Base-by-base conservation (phyloP, 441 rosid species). In the Rhodomyrtus psidioides region DNA sequence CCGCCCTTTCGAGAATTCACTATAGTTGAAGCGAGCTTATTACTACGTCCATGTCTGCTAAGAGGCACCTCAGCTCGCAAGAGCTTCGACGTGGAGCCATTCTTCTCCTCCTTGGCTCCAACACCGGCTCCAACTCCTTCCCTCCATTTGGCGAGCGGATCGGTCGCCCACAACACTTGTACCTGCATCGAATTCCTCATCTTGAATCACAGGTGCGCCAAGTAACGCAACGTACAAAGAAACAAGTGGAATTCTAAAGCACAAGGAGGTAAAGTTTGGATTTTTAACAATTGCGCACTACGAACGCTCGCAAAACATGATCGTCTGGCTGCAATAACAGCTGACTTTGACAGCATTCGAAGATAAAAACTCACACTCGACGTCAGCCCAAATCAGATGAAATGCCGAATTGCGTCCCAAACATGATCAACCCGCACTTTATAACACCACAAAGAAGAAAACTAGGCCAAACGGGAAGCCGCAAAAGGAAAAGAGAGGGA, bases 41-140 rank as follows among this genome's bases (percentile, higher is more conserved):
- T 95, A 56, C 90, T 92, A 85, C 96, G 93, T 26, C 99, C 98
- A 58, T 91, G 96, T 84, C 92, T 94, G 85, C 99, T 92, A 82
- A 95, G 87, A 1, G 99, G 96, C 85, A 92, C 82, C 93, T 91
- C 98, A 14, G 92, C 90, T 84, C 95, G 89, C 83, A 95, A 57
- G 55, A 95, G 96, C 92, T 94, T 95, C 9, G 98, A 96, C 2
- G 94, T 86, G 23, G 94, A 89, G 49, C 92, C 81, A 58, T 86
- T 89, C 39, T 55, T 88, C 65, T 85, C 93, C 56, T 89, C 93
- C 74, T 89, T 90, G 9, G 79, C 87, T 70, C 91, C 93, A 55
- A 51, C 56, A 13, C 39, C 55, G 12, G 14, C 86, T 84, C 89
- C 93, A 85, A 93, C 91, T 83, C 95, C 95, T 87, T 94, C 96